A percentile compares a stretch with the other conserved stretches of the same genome.
Conservation (phyloP, 2,329 filamentous ascomycete genomes). For the Cylindrodendrum hubeiense region DNA sequence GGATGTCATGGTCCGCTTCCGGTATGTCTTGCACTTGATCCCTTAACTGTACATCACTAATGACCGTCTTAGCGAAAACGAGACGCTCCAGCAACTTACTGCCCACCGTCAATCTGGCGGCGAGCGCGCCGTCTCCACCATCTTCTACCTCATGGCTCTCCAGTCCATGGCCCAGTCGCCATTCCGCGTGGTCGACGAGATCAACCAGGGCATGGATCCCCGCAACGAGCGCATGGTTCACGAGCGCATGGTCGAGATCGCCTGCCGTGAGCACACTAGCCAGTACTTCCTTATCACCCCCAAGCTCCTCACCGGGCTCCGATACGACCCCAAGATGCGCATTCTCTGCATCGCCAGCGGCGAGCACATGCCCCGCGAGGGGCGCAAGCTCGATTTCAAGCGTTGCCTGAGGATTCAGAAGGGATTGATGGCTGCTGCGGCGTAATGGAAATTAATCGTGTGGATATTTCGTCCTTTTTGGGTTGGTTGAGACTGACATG, state of each 20-base stretch:
- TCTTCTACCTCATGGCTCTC: conserved; percentile 98
- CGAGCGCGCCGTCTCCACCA: conserved; percentile 95
- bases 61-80: conserved; percentile 72
- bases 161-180: conserved; percentile 94
- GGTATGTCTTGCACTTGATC: conserved; percentile 64
- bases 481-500: not conserved
- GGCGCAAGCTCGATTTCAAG: conserved; percentile 63
- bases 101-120: conserved; percentile 96
- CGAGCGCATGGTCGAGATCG: conserved; percentile 97
- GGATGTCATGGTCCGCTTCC: conserved; percentile 94
- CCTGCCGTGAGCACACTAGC: conserved; percentile 83
- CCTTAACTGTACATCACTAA: conserved; percentile 20
- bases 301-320: conserved; percentile 87
- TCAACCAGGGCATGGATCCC: conserved; percentile 99
- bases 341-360: conserved; percentile 95
- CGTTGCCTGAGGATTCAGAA: conserved; percentile 60
- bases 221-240: conserved; percentile 99
- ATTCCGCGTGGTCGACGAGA: conserved; percentile 98
- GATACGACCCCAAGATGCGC: conserved; percentile 92
- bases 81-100: conserved; percentile 86
- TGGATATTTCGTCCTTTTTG: not conserved
- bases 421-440: conserved; percentile 51
- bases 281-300: conserved; percentile 98
- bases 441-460: not conserved
- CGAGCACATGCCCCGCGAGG: conserved; percentile 74